Conservation (phyloP, 2,329 filamentous ascomycete species). For the Pseudocercospora fuligena region DNA sequence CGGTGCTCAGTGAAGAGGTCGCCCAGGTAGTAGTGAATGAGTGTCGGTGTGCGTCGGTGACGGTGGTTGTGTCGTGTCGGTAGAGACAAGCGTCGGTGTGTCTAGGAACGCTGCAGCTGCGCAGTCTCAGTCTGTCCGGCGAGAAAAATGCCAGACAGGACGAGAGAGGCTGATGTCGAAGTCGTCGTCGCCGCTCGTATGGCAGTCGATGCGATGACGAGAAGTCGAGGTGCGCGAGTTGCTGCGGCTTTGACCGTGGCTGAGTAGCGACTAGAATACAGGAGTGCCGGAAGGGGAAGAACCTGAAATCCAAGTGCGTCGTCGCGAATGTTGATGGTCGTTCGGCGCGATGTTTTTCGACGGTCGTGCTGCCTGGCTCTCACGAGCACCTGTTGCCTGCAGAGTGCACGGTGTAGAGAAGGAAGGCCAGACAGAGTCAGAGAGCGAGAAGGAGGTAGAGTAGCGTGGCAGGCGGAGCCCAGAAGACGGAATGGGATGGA, state of each 20-base stretch:
- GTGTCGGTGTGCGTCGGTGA: slow-evolving; percentile 21
- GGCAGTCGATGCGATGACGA: slow-evolving; percentile 10
- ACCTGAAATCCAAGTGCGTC: not conserved
- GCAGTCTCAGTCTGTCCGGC: not conserved
- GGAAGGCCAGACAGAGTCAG: slow-evolving; percentile 6
- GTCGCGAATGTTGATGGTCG: not conserved
- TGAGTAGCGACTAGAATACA: slow-evolving; percentile 16
- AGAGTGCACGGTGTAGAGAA: slow-evolving; percentile 13
- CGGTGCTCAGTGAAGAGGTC: slow-evolving; percentile 44
- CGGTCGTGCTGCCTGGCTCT: slow-evolving; percentile 7
- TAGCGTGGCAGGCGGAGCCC: not conserved
- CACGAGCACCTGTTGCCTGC: slow-evolving; percentile 23
- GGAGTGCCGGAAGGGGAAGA: not conserved
- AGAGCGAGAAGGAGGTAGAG: not conserved
- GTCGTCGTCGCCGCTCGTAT: slow-evolving; percentile 17
- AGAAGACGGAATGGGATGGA: not conserved
- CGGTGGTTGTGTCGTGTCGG: not conserved
- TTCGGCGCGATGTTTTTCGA: not conserved
- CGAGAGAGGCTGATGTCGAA: slow-evolving; percentile 10
- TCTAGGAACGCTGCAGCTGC: slow-evolving; percentile 3
- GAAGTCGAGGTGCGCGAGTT: slow-evolving; percentile 9
- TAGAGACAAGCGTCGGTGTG: slow-evolving; percentile 7
- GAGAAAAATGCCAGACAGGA: not conserved
- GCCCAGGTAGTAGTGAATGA: slow-evolving; percentile 26
- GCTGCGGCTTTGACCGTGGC: slow-evolving; percentile 23